phyloP scores from a whole-genome alignment of 1,139 yeast species.

The Fermentozyma sake region DNA sequence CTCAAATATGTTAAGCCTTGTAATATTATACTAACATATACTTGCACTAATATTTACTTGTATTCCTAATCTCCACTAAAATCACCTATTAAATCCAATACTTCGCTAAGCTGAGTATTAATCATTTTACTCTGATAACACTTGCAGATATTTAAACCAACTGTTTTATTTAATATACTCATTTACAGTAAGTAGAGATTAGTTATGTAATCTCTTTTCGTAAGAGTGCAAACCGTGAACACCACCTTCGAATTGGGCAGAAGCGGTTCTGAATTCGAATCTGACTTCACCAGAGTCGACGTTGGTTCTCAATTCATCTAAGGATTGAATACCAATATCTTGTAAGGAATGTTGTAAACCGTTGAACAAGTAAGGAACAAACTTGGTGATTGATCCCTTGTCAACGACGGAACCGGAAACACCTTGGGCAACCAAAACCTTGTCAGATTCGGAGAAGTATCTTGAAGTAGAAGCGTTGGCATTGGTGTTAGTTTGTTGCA shows the following conservation, averaged over 20 bases:
- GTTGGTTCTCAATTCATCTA: constrained; percentile 56
- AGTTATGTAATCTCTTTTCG: constrained; percentile 95
- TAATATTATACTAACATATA: no score
- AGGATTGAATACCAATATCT: constrained; percentile 85
- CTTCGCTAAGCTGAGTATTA: no score
- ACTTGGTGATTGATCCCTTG: constrained; percentile 92
- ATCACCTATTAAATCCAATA: no score
- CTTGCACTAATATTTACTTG: no score
- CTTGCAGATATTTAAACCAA: no score
- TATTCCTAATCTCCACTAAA: no score
- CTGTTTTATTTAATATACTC: no score
- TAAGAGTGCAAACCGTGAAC: constrained; percentile 94
- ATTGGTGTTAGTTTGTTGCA: constrained; percentile 85
- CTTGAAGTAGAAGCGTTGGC: constrained; percentile 98
- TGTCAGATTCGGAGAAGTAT: constrained; percentile 93
- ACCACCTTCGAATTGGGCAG: constrained; percentile 99
- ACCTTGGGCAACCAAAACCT: constrained; percentile 98
- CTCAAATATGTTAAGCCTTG: no score
- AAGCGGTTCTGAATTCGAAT: constrained; percentile 96
- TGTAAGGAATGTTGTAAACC: constrained; percentile 99
- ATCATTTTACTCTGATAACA: no score
- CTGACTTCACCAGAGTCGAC: constrained; percentile 72
- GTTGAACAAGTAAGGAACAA: constrained; percentile 86
- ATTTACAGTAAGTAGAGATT: no score
- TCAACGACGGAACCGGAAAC: constrained; percentile 96